A percentile compares a stretch with the other conserved stretches of the same genome.
These are phyloP conservation scores for Adiantum capillusveneris DNA, from an alignment of 75 land plant genomes.

Conservation along the genomic window DNA sequence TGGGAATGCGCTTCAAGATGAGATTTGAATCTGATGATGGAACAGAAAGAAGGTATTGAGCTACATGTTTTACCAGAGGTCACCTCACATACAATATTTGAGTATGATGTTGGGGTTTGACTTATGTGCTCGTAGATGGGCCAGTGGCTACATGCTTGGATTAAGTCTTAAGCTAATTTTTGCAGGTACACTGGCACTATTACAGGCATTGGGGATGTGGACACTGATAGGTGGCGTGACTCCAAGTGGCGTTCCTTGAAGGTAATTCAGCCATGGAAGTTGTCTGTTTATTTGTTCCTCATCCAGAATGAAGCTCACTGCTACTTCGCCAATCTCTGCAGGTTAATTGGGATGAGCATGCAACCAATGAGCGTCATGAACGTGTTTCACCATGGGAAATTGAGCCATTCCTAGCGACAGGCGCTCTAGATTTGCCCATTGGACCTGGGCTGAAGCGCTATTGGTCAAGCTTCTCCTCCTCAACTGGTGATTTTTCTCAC, in stretches of 20 bases:
- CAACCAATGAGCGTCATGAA: constrained; percentile 30
- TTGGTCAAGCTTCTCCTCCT: constrained; percentile 25
- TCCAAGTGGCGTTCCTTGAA: constrained; percentile 87
- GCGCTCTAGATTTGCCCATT: constrained; percentile 22
- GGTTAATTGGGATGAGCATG: constrained; percentile 82
- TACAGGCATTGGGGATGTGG: constrained; percentile 64
- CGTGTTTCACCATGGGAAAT: constrained; percentile 92
- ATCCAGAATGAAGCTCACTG: background rate
- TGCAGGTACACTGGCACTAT: constrained; percentile 87
- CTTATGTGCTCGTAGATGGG: constrained; percentile 1
- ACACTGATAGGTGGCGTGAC: constrained; percentile 67
- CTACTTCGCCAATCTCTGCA: constrained; percentile 12
- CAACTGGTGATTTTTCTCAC: constrained; percentile 25
- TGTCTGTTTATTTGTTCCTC: background rate
- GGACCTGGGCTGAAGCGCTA: constrained; percentile 41
- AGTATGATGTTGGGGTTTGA: background rate
- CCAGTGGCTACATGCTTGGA: too few relatives aligned
- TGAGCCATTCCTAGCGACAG: constrained; percentile 53
- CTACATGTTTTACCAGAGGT: too few relatives aligned
- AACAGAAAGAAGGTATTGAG: constrained; percentile 59
- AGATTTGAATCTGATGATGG: constrained; percentile 72
- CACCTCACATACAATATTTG: background rate
- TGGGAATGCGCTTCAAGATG: constrained; percentile 85
- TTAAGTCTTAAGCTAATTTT: too few relatives aligned
- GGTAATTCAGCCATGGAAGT: constrained; percentile 21